Conservation (phyloP, 495 filamentous ascomycete species). For the Hypoxylon cercidicola region DNA sequence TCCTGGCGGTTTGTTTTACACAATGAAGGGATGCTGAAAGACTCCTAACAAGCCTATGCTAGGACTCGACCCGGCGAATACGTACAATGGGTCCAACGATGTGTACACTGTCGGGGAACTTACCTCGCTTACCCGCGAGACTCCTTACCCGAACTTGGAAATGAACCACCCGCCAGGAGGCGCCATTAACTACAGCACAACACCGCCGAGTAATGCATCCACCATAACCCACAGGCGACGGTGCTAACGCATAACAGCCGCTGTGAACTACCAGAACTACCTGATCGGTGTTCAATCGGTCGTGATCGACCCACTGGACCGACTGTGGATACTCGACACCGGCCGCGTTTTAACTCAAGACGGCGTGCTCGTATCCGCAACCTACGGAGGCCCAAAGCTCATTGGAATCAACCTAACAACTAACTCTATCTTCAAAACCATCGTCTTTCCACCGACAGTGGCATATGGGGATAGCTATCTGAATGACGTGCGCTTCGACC, state of each 20-base stretch:
- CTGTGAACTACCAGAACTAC: slow-evolving; percentile 54
- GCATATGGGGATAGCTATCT: slow-evolving; percentile 56
- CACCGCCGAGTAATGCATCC: slow-evolving; percentile 41
- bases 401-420: slow-evolving; percentile 52
- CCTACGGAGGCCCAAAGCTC: slow-evolving; percentile 57
- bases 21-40: background rate
- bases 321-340: slow-evolving; percentile 62
- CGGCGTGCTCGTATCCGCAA: slow-evolving; percentile 49
- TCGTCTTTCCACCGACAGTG: slow-evolving; percentile 55
- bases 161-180: slow-evolving; percentile 57
- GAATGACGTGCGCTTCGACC: slow-evolving; percentile 61
- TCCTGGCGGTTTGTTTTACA: slow-evolving; percentile 44
- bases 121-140: slow-evolving; percentile 49
- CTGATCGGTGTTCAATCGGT: slow-evolving; percentile 58
- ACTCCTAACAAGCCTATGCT: background rate
- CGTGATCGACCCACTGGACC: slow-evolving; percentile 56
- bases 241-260: slow-evolving; percentile 21
- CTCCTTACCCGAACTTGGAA: slow-evolving; percentile 51
- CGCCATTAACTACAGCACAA: slow-evolving; percentile 58
- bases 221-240: background rate
- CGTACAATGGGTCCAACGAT: slow-evolving; percentile 52
- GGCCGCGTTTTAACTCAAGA: slow-evolving; percentile 52
- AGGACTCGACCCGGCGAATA: slow-evolving; percentile 28
- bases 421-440: slow-evolving; percentile 55
- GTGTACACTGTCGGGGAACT: slow-evolving; percentile 60